Evolutionary conservation across 441 rosid species (phyloP).

Genomic region (Sinapis alba): DNA sequence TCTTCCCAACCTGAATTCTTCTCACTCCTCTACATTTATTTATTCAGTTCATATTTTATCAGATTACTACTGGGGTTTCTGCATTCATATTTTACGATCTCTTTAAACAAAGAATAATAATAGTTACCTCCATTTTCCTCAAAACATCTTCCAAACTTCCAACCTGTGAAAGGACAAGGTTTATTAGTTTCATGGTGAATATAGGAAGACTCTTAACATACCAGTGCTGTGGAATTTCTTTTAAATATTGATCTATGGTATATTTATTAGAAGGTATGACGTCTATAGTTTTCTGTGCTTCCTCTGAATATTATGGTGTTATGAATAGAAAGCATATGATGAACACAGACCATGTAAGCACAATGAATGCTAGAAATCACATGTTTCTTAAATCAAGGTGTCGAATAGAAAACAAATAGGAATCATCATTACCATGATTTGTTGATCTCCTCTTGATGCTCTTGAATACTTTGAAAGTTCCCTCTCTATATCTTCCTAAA

Average conservation of each 20-base stretch:
- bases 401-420: background rate
- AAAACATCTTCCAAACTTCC: conserved; percentile 91
- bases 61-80: background rate
- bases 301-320: background rate
- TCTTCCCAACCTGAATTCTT: conserved; percentile 93
- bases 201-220: background rate
- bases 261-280: background rate
- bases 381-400: background rate
- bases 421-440: conserved; percentile 65
- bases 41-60: conserved; percentile 13
- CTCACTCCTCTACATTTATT: conserved; percentile 58
- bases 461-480: conserved; percentile 76
- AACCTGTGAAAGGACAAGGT: conserved; percentile 54
- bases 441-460: conserved; percentile 76
- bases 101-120: background rate
- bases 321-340: background rate
- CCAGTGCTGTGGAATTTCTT: background rate
- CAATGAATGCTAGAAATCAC: background rate
- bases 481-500: conserved; percentile 86
- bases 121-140: conserved; percentile 83
- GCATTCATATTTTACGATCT: background rate
- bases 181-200: conserved; percentile 8
- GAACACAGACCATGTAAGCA: background rate
- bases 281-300: background rate
- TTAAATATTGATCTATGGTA: too few relatives aligned